phyloP scores from a whole-genome alignment of 2,329 filamentous ascomycete species.

The Didymella pomorum region DNA sequence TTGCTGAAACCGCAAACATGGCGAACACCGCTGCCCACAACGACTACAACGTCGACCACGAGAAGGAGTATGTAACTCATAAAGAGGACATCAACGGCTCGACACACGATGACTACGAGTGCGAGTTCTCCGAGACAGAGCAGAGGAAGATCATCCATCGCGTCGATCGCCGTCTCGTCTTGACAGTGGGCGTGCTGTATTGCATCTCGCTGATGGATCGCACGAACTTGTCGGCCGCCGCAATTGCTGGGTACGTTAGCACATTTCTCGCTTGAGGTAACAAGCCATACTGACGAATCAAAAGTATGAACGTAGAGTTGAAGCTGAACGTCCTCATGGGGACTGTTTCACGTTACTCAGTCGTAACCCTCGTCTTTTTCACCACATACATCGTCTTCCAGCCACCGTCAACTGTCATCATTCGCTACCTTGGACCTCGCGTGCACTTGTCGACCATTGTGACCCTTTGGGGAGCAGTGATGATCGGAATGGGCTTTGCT shows the following conservation, averaged over 20 bases:
- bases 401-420: slow-evolving; percentile 51
- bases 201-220: slow-evolving; percentile 81
- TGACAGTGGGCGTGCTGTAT: slow-evolving; percentile 67
- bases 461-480: slow-evolving; percentile 53
- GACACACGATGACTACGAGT: slow-evolving; percentile 39
- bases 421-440: slow-evolving; percentile 53
- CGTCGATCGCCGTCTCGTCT: slow-evolving; percentile 67
- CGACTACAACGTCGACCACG: slow-evolving; percentile 30
- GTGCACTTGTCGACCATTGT: slow-evolving; percentile 48
- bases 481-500: slow-evolving; percentile 55
- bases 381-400: slow-evolving; percentile 55
- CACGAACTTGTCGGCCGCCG: slow-evolving; percentile 76
- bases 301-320: slow-evolving; percentile 53
- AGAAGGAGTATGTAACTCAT: slow-evolving; percentile 33
- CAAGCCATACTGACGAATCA: slow-evolving; percentile 30
- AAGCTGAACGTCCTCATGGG: slow-evolving; percentile 38
- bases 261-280: background rate
- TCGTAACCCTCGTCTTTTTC: slow-evolving; percentile 65
- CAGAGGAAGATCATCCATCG: slow-evolving; percentile 72
- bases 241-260: slow-evolving; percentile 68
- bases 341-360: slow-evolving; percentile 54
- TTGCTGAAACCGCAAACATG: slow-evolving; percentile 16
- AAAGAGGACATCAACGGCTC: slow-evolving; percentile 38
- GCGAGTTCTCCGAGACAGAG: slow-evolving; percentile 65
- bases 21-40: slow-evolving; percentile 16